phyloP scores from a whole-genome alignment of 306 rosid species.

The Rosa persica region DNA sequence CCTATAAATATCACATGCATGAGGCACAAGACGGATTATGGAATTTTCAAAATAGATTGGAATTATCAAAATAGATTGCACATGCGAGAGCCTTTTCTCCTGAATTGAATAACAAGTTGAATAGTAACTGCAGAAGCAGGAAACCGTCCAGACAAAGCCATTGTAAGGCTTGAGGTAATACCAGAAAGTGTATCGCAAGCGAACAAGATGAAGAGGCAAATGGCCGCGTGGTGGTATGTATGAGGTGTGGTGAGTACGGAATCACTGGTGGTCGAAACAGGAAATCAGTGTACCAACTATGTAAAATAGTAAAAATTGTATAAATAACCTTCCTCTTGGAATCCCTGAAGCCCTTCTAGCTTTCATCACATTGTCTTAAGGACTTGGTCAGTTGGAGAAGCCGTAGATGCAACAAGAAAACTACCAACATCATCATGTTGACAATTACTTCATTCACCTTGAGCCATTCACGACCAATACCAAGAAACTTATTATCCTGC shows the following conservation, averaged over 20 bases:
- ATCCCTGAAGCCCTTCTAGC: conserved; percentile 46
- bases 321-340: conserved; percentile 59
- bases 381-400: conserved; percentile 81
- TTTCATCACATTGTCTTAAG: conserved; percentile 51
- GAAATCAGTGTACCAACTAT: conserved; percentile 51
- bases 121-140: conserved; percentile 66
- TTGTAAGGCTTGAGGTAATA: conserved; percentile 59
- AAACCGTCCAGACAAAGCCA: conserved; percentile 71
- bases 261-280: conserved; percentile 49
- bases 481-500: conserved; percentile 48
- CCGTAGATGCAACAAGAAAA: conserved; percentile 71
- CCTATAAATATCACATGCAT: conserved; percentile 82
- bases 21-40: conserved; percentile 67
- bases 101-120: conserved; percentile 50
- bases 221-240: conserved; percentile 27
- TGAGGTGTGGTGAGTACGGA: conserved; percentile 32
- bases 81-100: conserved; percentile 51
- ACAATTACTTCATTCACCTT: conserved; percentile 72
- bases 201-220: conserved; percentile 7
- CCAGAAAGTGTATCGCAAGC: conserved; percentile 53
- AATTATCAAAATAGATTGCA: conserved; percentile 55
- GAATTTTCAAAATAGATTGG: conserved; percentile 57
- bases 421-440: conserved; percentile 73
- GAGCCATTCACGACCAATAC: conserved; percentile 71
- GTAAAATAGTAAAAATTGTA: conserved; percentile 64